Percentiles rank a stretch among this genome's conserved stretches.
Evolutionary conservation across 1,284 basidiomycete species (phyloP).

Genomic region (Trichosporon faecale): DNA sequence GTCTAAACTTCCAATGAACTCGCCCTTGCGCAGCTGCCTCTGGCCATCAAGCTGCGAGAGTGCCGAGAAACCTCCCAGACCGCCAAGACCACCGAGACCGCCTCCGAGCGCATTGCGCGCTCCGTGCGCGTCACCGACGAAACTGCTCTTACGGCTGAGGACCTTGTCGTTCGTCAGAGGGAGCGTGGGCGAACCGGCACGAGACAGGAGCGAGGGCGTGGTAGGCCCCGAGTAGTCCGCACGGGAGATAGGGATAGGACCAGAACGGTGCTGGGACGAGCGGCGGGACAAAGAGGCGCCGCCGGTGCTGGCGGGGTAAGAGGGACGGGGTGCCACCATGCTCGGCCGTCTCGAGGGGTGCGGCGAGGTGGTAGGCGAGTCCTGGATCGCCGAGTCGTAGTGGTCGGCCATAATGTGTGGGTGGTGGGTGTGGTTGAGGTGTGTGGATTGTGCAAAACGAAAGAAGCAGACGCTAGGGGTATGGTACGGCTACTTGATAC

Average conservation of each 20-base stretch:
- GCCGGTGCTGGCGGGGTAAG: constrained; percentile 10
- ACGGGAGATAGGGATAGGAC: constrained; percentile 41
- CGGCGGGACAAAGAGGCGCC: constrained; percentile 33
- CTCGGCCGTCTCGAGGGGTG: constrained; percentile 29
- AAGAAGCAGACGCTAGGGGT: not conserved
- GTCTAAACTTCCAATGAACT: constrained; percentile 84
- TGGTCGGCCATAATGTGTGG: not conserved
- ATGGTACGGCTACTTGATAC: not conserved
- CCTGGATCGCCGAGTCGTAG: constrained; percentile 23
- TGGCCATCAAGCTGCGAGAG: constrained; percentile 31
- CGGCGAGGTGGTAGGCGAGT: constrained; percentile 27
- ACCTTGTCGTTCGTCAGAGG: constrained; percentile 45
- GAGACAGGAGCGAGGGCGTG: constrained; percentile 47
- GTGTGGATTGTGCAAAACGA: not conserved
- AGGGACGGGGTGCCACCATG: constrained; percentile 22
- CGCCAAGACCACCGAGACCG: constrained; percentile 27
- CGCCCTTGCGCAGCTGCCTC: constrained; percentile 44
- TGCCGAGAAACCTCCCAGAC: constrained; percentile 28
- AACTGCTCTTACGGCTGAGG: constrained; percentile 25
- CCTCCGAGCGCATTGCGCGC: constrained; percentile 17
- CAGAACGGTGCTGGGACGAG: constrained; percentile 36
- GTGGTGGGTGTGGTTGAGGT: not conserved
- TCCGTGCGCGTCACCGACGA: constrained; percentile 27
- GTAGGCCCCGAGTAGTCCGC: constrained; percentile 41
- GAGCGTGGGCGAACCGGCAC: constrained; percentile 50